Evolutionary conservation across 805 yeast species (phyloP).

Genomic region (Cyberlindnera galapagoensis): DNA sequence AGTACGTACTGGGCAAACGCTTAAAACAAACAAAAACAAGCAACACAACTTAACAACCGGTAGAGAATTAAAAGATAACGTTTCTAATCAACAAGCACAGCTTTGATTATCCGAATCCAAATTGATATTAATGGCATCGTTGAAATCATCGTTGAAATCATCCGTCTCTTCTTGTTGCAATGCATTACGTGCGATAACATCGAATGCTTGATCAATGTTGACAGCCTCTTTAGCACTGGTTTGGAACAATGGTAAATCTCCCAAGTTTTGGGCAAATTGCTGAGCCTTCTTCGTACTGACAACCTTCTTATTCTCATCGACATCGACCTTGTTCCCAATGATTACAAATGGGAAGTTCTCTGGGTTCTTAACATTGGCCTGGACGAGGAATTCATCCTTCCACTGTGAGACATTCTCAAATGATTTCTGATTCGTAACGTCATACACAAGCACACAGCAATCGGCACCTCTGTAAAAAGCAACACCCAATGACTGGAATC

Average conservation of each 20-base stretch:
- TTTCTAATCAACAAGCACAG: conserved; percentile 24
- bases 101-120: conserved; percentile 61
- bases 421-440: conserved; percentile 90
- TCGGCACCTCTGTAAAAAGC: conserved; percentile 98
- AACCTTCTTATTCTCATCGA: conserved; percentile 82
- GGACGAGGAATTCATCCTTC: conserved; percentile 93
- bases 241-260: conserved; percentile 88
- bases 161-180: conserved; percentile 90
- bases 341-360: conserved; percentile 94
- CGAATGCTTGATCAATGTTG: conserved; percentile 93
- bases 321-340: conserved; percentile 91
- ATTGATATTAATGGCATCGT: conserved; percentile 93
- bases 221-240: conserved; percentile 97
- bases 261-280: conserved; percentile 52
- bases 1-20: too few relatives aligned
- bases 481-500: conserved; percentile 94
- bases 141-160: conserved; percentile 88
- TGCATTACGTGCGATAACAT: conserved; percentile 92
- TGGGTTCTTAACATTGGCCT: conserved; percentile 89
- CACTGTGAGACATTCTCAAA: conserved; percentile 84
- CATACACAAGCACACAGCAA: conserved; percentile 93
- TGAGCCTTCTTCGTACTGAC: conserved; percentile 55
- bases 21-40: too few relatives aligned
- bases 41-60: too few relatives aligned
- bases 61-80: too few relatives aligned